Evolutionary conservation across 148 eudicot species (phyloP).

Genomic region (Pharnaceum exiguum): DNA sequence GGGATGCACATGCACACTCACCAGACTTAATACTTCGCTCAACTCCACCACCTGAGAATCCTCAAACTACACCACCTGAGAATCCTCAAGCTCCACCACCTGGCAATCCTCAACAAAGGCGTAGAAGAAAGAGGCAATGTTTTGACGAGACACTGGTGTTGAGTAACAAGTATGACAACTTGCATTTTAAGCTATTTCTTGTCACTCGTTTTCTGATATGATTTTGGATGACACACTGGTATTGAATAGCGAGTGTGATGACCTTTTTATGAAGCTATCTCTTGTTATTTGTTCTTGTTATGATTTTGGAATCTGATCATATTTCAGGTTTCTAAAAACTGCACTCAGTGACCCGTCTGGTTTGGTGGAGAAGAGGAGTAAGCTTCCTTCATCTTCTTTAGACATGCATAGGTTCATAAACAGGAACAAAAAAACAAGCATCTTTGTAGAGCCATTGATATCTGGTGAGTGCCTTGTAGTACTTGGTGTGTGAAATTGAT

Average conservation of each 20-base stretch:
- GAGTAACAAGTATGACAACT: conserved; percentile 47
- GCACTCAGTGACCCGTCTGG: conserved; percentile 36
- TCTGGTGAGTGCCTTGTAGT: conserved; percentile 42
- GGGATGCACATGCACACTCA: conserved; percentile 27
- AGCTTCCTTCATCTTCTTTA: conserved; percentile 49
- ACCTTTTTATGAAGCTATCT: not conserved
- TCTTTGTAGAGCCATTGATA: conserved; percentile 49
- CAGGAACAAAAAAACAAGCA: conserved; percentile 36
- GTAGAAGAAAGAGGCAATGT: conserved; percentile 34
- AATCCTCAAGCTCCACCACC: conserved; percentile 34
- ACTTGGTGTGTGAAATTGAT: not conserved
- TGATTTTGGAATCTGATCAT: not conserved
- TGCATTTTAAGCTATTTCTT: not conserved
- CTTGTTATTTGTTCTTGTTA: not conserved
- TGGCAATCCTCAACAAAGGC: conserved; percentile 31
- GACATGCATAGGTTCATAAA: conserved; percentile 53
- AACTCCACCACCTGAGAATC: conserved; percentile 38
- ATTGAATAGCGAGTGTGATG: conserved; percentile 52
- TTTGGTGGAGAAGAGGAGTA: conserved; percentile 39
- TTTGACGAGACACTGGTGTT: conserved; percentile 49
- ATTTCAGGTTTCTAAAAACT: conserved; percentile 47
- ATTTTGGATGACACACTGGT: conserved; percentile 37
- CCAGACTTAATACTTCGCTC: conserved; percentile 32
- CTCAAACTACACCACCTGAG: conserved; percentile 28
- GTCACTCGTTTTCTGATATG: too few species aligned